These are phyloP conservation scores for Xylariaceae sp. DNA, from an alignment of 2,329 filamentous ascomycete species.

Conservation along the genomic window DNA sequence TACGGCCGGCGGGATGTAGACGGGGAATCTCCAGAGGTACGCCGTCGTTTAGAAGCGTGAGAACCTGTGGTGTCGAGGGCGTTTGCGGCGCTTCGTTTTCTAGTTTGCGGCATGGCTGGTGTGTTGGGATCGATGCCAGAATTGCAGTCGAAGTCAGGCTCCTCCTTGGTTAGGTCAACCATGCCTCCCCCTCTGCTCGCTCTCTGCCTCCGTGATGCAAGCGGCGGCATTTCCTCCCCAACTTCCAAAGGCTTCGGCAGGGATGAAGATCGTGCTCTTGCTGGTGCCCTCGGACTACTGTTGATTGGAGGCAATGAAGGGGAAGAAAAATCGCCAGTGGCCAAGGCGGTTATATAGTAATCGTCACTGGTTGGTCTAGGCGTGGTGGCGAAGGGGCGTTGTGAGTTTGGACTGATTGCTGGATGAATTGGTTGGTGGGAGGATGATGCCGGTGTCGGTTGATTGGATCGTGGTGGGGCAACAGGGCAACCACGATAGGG, in stretches of 20 bases:
- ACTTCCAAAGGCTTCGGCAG: constrained; percentile 22
- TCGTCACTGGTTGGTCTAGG: constrained; percentile 26
- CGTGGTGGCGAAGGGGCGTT: background rate
- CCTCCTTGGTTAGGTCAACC: constrained; percentile 33
- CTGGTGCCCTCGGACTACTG: constrained; percentile 25
- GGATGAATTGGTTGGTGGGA: constrained; percentile 4
- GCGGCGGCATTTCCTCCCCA: constrained; percentile 26
- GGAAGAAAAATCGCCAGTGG: constrained; percentile 34
- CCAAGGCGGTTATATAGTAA: constrained; percentile 25
- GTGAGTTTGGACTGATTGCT: background rate
- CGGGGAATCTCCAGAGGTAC: constrained; percentile 22
- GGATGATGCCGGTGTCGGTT: constrained; percentile 6
- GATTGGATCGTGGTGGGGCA: constrained; percentile 14
- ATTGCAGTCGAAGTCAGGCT: constrained; percentile 23
- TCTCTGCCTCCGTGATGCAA: constrained; percentile 23
- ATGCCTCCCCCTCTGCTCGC: constrained; percentile 19
- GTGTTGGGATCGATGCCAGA: constrained; percentile 27
- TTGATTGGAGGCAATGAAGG: constrained; percentile 35
- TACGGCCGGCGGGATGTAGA: constrained; percentile 20
- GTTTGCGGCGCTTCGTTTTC: constrained; percentile 21
- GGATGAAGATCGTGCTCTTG: constrained; percentile 8
- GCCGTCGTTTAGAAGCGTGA: constrained; percentile 24
- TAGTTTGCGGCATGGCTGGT: constrained; percentile 28
- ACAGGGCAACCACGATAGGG: background rate
- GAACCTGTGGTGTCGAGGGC: constrained; percentile 6